Conservation (phyloP, 768 basidiomycete genomes). For the Pulveroboletus frians region DNA sequence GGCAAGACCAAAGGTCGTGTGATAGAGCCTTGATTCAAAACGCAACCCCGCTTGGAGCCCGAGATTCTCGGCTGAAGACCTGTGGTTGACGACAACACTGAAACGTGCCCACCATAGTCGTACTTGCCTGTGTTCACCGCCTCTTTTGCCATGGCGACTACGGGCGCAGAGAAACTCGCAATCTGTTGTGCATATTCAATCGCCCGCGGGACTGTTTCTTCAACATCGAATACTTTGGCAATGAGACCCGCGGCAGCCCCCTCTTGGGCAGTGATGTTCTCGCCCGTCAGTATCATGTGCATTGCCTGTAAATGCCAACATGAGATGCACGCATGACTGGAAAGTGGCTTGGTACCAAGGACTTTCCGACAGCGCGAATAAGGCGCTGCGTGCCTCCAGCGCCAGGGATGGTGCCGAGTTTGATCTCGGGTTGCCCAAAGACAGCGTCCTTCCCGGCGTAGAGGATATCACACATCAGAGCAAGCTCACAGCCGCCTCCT, state of each 20-base stretch:
- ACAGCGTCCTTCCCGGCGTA: conserved; percentile 81
- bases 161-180: conserved; percentile 30
- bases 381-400: conserved; percentile 92
- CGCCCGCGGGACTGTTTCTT: conserved; percentile 40
- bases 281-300: conserved; percentile 52
- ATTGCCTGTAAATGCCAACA: conserved; percentile 35
- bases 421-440: conserved; percentile 96
- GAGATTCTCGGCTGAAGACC: conserved; percentile 39
- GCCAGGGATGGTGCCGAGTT: conserved; percentile 89
- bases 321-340: background rate
- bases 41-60: conserved; percentile 41
- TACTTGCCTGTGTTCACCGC: conserved; percentile 42
- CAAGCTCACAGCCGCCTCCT: conserved; percentile 95
- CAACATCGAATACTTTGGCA: conserved; percentile 36
- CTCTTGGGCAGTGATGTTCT: conserved; percentile 40
- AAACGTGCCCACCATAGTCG: background rate
- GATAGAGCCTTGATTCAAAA: conserved; percentile 47
- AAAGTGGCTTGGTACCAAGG: conserved; percentile 28
- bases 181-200: conserved; percentile 36
- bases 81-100: background rate
- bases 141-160: conserved; percentile 42
- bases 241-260: conserved; percentile 47
- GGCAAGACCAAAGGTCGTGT: conserved; percentile 44
- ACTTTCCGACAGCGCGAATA: conserved; percentile 80
- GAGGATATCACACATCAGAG: conserved; percentile 93